Base-by-base conservation (phyloP, 75 land plant genomes). In the Pseudotsuga menziesii region DNA sequence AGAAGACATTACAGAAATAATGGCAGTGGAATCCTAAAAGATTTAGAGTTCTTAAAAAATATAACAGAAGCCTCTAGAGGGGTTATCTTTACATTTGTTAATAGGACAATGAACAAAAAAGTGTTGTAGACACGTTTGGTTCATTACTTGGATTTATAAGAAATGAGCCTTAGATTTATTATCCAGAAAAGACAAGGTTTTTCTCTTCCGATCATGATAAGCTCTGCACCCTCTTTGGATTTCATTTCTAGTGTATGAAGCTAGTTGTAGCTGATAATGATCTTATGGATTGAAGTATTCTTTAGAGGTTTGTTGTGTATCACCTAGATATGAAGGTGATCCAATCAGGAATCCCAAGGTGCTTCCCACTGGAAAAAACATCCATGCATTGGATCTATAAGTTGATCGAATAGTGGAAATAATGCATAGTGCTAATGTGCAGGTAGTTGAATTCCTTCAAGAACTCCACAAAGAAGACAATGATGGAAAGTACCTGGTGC, bases 321-420 rank as follows among this genome's bases (percentile, higher is more conserved):
- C 89, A 78, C 99, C 98, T 17, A 98, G 99, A 9, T 98, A 98
- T 3, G 99, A 98, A 69, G 99, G 99, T 27, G 98, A 97, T 76
- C 99, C 98, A 7, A 97, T 97, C 54, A 79, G 98, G 67, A 97
- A 97, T 80, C 99, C 99, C 1, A 97, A 97, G 79, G 98, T 97
- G 14, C 76, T 97, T 58, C 99, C 99, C 1, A 97, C 98, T 5
- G 99, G 99, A 2, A 97, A 97, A 84, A 97, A 92, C 83, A 97
- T 97, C 58, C 99, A 97, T 75, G 99, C 98, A 0, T 78, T 97
- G 26, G 99, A 97, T 77, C 98, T 98, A 67, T 98, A 97, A 76
- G 79, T 98, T 3, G 94, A 94, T 60, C 99, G 98, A 11, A 97
- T 94, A 2, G 82, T 85, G 13, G 99, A 96, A 26, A 96, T 96